Conservation (phyloP, 2,329 filamentous ascomycete genomes). For the Hypoxylon sp. region DNA sequence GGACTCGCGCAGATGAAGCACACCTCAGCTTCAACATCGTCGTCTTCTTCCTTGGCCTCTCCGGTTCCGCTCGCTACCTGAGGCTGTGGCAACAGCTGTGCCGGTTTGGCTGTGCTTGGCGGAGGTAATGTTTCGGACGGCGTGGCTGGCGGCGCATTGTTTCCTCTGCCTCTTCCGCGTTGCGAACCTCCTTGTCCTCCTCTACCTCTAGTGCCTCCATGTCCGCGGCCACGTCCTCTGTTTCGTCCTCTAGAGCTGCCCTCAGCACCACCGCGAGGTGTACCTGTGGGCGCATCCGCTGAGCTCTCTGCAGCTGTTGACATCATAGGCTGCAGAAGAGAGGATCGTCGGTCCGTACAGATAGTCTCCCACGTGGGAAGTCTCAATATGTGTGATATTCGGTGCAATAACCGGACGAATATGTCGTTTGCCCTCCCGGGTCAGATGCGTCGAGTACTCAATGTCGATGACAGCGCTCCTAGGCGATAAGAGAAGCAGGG, state of each 20-base stretch:
- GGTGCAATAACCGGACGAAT: not conserved
- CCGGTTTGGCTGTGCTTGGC: constrained; percentile 18
- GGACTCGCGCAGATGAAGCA: constrained; percentile 98
- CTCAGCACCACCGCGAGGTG: constrained; percentile 44
- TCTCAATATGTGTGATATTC: not conserved
- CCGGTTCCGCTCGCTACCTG: constrained; percentile 11
- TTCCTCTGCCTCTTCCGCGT: constrained; percentile 47
- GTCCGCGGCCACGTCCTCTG: constrained; percentile 51
- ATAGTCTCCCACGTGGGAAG: not conserved
- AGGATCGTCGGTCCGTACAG: not conserved
- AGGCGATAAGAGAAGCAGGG: too few relatives aligned
- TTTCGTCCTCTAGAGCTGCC: constrained; percentile 50
- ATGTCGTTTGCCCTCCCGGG: not conserved
- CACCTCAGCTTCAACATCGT: constrained; percentile 75
- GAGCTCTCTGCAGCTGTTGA: constrained; percentile 14
- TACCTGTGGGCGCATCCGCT: constrained; percentile 21
- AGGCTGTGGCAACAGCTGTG: constrained; percentile 14
- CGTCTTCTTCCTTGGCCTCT: constrained; percentile 53
- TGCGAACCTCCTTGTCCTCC: constrained; percentile 50
- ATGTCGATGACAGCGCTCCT: not conserved
- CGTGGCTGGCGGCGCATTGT: constrained; percentile 17
- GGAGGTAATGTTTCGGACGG: constrained; percentile 10
- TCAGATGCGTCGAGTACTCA: not conserved
- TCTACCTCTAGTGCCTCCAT: constrained; percentile 41
- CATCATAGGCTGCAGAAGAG: constrained; percentile 13